phyloP scores from a whole-genome alignment of 768 basidiomycete species.

The Lentinus brumalis region DNA sequence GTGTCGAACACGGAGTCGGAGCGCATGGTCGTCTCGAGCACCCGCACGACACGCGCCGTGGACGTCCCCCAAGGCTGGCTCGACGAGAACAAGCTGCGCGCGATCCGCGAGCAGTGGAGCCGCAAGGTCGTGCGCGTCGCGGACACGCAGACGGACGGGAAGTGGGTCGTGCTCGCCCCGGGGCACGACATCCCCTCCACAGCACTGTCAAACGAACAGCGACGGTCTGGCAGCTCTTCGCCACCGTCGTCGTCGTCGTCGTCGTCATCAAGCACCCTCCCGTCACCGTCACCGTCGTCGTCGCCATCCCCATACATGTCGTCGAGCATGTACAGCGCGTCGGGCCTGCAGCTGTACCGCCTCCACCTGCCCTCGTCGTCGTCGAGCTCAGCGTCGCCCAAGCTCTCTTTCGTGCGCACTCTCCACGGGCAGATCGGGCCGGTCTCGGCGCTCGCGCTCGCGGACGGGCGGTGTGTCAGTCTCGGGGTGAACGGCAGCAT shows the following conservation, averaged over 20 bases:
- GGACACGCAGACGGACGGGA: conserved; percentile 82
- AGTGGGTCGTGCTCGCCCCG: conserved; percentile 80
- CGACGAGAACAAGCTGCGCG: conserved; percentile 60
- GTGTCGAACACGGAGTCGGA: conserved; percentile 44
- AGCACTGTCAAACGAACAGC: conserved; percentile 18
- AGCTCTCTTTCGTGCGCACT: conserved; percentile 70
- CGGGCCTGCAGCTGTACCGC: conserved; percentile 73
- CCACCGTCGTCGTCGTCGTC: not conserved
- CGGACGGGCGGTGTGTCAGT: conserved; percentile 84
- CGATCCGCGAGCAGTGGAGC: conserved; percentile 75
- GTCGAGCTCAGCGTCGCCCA: conserved; percentile 55
- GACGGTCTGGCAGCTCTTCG: not conserved
- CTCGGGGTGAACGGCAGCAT: conserved; percentile 70
- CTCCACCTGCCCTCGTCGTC: conserved; percentile 59
- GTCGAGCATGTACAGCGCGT: conserved; percentile 46
- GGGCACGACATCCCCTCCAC: conserved; percentile 34
- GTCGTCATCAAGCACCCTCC: not conserved
- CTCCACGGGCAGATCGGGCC: conserved; percentile 71
- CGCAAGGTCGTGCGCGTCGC: conserved; percentile 71
- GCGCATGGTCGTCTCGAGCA: conserved; percentile 53
- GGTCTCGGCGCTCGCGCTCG: conserved; percentile 66
- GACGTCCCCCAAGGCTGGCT: conserved; percentile 76
- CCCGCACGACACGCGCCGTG: conserved; percentile 67
- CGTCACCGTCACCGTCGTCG: not conserved
- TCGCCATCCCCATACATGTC: conserved; percentile 30